Base-by-base conservation (phyloP, 768 basidiomycete genomes). In the Pisolithus albus region DNA sequence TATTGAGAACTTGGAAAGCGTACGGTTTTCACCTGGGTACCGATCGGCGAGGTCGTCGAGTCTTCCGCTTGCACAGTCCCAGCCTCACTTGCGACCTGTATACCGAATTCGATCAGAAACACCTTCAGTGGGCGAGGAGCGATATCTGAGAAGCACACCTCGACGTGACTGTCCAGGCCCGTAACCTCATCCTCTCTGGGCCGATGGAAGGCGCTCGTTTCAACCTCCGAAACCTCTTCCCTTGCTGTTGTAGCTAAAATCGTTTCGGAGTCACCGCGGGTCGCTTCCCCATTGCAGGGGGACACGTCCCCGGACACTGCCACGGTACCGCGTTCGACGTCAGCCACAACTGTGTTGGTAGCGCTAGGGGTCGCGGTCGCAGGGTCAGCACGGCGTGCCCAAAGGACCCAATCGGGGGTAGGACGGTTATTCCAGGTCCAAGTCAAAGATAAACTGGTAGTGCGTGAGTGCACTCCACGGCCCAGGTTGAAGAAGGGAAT, bases 401-500 rank as follows among this genome's bases (percentile, higher is more conserved):
- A 62, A 10, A 67, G 47, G 15, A 77, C 56, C 78, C 77, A 79
- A 28, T 79, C 78, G 11, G 73, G 73, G 40, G 30, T 26, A 7
- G 28, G 23, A 28, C 53, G 53, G 13, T 55, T 64, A 18, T 62
- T 60, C n/a, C 58, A 58, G 4, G 71, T 74, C 54, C 71, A 65
- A 5, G 75, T 75, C 9, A 61, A 63, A 13, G 75, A 66, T 15
- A 79, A 54, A 16, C 76, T 76, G 6, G 76, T 56, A 0, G 74
- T 77, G 11, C 72, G 71, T 2, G 74, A 70, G 49, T 72, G 66
- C 39, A 72, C 60, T 19, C 61, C 74, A 32, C 71, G 69, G 7
- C 79, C 72, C 6, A 77, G 59, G 24, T 72, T 75, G 68, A 82
- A 81, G 66, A 80, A 79, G 9, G 80, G 79, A 32, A 83, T 82